Evolutionary conservation across 768 basidiomycete genomes (phyloP), one percentile per base, ranked within the genome.

Genomic region (Termitomyces eurrhizus): DNA sequence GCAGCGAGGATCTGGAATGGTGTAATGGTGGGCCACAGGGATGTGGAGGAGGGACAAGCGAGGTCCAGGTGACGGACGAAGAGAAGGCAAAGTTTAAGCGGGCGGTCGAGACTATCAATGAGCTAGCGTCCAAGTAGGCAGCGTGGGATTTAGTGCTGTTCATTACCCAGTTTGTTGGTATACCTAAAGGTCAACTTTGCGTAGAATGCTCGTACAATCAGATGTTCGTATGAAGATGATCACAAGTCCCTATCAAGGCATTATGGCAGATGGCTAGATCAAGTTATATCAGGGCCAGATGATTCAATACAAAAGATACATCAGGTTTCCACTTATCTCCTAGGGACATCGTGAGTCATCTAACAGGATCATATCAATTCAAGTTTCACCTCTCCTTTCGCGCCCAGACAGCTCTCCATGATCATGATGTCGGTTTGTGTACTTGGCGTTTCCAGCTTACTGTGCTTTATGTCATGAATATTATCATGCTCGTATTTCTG

Each of bases 11-110:
- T 64, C 69, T 89, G 18, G 64, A 77, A 70, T 90, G 89, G 89
- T 68, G 58, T 45, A 88, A 87, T 67, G 83, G 83, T 3, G 84
- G 82, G 0, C 85, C 86, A 0, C 70, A 78, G 60, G 89, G 89
- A 2, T 86, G 85, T 66, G 80, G 77, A 14, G 80, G 80, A 5
- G 88, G 82, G 11, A 53, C 24, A 7, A 84, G 84, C 64, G 52
- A 63, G 1, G 78, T 80, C 14, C 69, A 82, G 61, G 74, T 85
- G 13, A 83, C 84, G 29, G 80, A 77, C 13, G 84, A 85, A 66
- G 74, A 93, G 57, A 89, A 85, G 74, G 74, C 57, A n/a, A 78
- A 84, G 71, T 93, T 93, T 69, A 80, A 78, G 70, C 72, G 86
- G 18, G 92, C 89, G 2, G 84, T 92, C 1, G 82, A 80, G 39